These are phyloP conservation scores for Camellia oleifera DNA, from an alignment of 179 eudicot species.

Conservation along the genomic window DNA sequence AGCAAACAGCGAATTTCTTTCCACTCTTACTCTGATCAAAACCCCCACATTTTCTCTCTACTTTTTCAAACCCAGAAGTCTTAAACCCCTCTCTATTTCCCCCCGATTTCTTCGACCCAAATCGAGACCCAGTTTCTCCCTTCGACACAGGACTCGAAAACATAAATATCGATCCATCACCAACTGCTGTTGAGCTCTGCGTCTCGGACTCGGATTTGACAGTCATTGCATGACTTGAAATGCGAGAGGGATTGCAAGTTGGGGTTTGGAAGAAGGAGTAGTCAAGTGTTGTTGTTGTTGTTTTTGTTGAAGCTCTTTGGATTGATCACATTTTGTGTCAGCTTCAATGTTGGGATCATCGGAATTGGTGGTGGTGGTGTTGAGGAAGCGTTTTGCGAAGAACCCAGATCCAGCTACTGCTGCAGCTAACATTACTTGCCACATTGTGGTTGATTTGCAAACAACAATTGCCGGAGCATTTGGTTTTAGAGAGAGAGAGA, in stretches of 20 bases:
- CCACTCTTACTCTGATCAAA: constrained; percentile 33
- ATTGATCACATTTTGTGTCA: neutral
- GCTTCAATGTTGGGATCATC: constrained; percentile 18
- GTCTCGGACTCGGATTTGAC: neutral
- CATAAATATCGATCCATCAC: constrained; percentile 35
- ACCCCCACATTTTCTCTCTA: constrained; percentile 21
- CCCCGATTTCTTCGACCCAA: constrained; percentile 19
- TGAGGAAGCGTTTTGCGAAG: constrained; percentile 43
- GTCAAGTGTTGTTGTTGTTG: neutral
- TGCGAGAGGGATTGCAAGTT: constrained; percentile 5
- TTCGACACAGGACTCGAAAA: constrained; percentile 46
- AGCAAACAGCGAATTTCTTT: constrained; percentile 42
- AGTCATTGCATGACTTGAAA: neutral
- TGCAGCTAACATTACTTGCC: constrained; percentile 65
- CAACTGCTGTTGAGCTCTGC: neutral
- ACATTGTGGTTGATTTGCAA: constrained; percentile 32
- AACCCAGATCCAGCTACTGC: constrained; percentile 70
- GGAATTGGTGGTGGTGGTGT: constrained; percentile 19
- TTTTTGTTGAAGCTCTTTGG: neutral
- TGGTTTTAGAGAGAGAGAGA: neutral
- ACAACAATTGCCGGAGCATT: neutral
- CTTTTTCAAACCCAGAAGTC: constrained; percentile 14
- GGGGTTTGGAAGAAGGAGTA: neutral
- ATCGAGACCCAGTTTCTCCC: constrained; percentile 11
- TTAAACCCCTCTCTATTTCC: constrained; percentile 9